Percentiles rank a stretch among this genome's conserved stretches.
These are phyloP conservation scores for Dissoconium aciculare DNA, from an alignment of 2,329 filamentous ascomycete species.

Conservation along the genomic window DNA sequence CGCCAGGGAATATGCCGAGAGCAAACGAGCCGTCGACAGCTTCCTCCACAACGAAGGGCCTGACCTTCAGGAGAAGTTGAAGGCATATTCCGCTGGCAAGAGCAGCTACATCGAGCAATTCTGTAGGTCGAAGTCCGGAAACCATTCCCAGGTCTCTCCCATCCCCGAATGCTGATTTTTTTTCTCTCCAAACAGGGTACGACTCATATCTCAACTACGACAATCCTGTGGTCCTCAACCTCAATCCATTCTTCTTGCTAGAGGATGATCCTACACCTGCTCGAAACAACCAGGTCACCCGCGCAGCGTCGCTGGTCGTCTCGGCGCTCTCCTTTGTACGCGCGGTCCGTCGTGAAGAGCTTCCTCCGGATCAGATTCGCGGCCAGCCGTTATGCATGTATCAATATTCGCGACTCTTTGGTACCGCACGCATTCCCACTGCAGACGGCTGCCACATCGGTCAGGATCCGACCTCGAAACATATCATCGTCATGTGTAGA, in stretches of 20 bases:
- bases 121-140: constrained; percentile 47
- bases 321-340: constrained; percentile 86
- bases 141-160: no score
- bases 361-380: constrained; percentile 73
- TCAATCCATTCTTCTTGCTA: constrained; percentile 94
- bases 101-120: constrained; percentile 98
- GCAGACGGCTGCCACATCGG: constrained; percentile 92
- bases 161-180: no score
- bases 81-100: constrained; percentile 77
- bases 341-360: constrained; percentile 80
- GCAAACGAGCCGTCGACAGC: constrained; percentile 61
- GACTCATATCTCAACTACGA: constrained; percentile 97
- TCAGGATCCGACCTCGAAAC: constrained; percentile 83
- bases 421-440: constrained; percentile 84
- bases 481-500: constrained; percentile 82
- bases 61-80: constrained; percentile 72
- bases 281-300: constrained; percentile 88
- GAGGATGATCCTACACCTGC: constrained; percentile 96
- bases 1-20: constrained; percentile 68
- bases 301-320: constrained; percentile 78
- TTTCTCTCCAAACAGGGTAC: constrained; percentile 67
- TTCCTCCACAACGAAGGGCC: constrained; percentile 72
- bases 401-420: constrained; percentile 89
- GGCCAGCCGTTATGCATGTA: constrained; percentile 92
- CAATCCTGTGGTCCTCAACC: constrained; percentile 89